phyloP scores from a whole-genome alignment of 2,329 filamentous ascomycete genomes.

The Ceratocystis papillata region DNA sequence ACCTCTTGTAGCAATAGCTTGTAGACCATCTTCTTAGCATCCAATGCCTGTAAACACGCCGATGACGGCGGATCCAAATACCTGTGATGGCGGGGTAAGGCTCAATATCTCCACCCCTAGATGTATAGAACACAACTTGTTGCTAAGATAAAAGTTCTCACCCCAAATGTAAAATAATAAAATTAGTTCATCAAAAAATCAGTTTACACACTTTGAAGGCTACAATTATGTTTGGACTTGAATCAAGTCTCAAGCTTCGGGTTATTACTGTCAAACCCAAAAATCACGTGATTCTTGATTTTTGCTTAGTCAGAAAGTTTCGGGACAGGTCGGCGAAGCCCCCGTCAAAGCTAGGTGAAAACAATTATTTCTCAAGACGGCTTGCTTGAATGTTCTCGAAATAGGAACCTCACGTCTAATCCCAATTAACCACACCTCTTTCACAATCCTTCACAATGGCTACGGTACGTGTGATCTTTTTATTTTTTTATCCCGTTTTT shows the following conservation, averaged over 20 bases:
- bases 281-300: conserved; percentile 7
- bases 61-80: not conserved
- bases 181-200: no score
- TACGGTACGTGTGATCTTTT: conserved; percentile 45
- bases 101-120: not conserved
- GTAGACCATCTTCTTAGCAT: not conserved
- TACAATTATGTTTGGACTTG: no score
- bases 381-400: conserved; percentile 15
- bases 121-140: no score
- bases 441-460: conserved; percentile 51
- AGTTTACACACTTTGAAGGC: not conserved
- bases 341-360: conserved; percentile 22
- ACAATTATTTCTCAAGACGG: conserved; percentile 20
- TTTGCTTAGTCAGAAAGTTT: conserved; percentile 22
- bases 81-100: conserved; percentile 10
- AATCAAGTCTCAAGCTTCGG: not conserved
- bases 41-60: not conserved
- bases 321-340: conserved; percentile 23
- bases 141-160: no score
- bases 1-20: not conserved
- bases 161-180: not conserved
- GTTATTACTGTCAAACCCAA: not conserved
- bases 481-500: not conserved
- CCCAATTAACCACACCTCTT: conserved; percentile 38
- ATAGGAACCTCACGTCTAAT: conserved; percentile 33